Base-by-base conservation (phyloP, 192 early-diverging fungal species). In the Backusella circina region DNA sequence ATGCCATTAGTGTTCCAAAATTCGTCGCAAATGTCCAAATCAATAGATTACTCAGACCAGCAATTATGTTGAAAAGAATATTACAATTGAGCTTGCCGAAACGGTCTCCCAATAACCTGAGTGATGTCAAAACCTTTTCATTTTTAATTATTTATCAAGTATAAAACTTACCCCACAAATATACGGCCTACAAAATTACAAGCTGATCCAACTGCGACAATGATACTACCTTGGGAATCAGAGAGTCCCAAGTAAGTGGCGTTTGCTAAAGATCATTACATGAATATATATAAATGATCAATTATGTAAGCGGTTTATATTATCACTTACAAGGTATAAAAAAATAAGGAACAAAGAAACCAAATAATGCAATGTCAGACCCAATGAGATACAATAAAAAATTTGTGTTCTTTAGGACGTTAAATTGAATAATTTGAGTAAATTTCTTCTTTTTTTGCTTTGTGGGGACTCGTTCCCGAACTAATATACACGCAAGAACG, bases 21-120 rank as follows among this genome's bases (percentile, higher is more conserved):
- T 28, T 72, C n/a, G 13, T 70, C 0, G 78, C 82, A 75, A 77
- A 83, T 32, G 65, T 64, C 82, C 82, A 83, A 23, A 83, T 77
- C 65, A 80, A 67, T 5, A 77, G 66, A 51, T 61, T 66, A 54
- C 73, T 71, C 2, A 74, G 4, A 6, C 75, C 82, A 37, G 75
- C 64, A 12, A 83, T 70, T 2, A 77, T 2, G 35, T 57, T 65
- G 32, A 78, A 75, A 7, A 83, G 72, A 31, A 83, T 38, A 39
- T 75, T 66, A 18, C 69, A 75, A 57, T 83, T 79, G 23, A 83
- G 15, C 9, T 68, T 71, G 7, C 82, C 82, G 44, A 83, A 74
- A 13, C 28, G 32, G 61, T 83, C 82, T 35, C 67, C 82, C 12
- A 70, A 16, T 8, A 36, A 67, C 0, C 54, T 61, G 13, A 9